Evolutionary conservation across 495 filamentous ascomycete species (phyloP).

Genomic region (Penicillium verhagenii): DNA sequence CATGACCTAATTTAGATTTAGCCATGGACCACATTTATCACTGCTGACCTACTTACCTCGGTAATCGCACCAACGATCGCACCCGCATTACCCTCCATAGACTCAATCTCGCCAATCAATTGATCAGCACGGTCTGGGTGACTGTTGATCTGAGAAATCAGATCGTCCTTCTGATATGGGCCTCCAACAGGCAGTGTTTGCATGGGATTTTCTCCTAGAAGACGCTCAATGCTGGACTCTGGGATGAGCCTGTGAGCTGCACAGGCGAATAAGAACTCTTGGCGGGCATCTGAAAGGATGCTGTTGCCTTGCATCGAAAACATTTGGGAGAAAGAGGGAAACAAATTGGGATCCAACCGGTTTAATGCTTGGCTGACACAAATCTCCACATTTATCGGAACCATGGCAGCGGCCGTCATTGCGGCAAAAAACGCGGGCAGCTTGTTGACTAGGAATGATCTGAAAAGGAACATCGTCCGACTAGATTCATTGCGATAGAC

Average conservation of each 20-base stretch:
- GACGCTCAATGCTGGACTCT: constrained; percentile 70
- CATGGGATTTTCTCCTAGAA: constrained; percentile 85
- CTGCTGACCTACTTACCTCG: constrained; percentile 53
- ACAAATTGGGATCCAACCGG: constrained; percentile 74
- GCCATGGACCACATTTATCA: background rate
- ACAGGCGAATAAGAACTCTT: constrained; percentile 92
- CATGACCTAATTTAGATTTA: constrained; percentile 61
- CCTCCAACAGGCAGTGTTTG: constrained; percentile 73
- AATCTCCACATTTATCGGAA: constrained; percentile 66
- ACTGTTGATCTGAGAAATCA: constrained; percentile 70
- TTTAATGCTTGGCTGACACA: constrained; percentile 78
- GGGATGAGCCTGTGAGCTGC: constrained; percentile 80
- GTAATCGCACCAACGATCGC: constrained; percentile 80
- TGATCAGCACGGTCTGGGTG: constrained; percentile 71
- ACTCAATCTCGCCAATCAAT: constrained; percentile 76
- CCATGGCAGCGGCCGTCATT: constrained; percentile 59
- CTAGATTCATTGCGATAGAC: constrained; percentile 74
- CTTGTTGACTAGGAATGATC: constrained; percentile 93
- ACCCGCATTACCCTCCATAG: constrained; percentile 93
- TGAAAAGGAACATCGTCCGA: constrained; percentile 72
- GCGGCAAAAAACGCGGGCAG: constrained; percentile 74
- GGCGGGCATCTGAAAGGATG: constrained; percentile 76
- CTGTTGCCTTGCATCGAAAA: constrained; percentile 75
- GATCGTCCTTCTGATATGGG: constrained; percentile 70
- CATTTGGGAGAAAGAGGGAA: constrained; percentile 76